Conservation (phyloP, 805 yeast species). For the Metschnikowia anglica region DNA sequence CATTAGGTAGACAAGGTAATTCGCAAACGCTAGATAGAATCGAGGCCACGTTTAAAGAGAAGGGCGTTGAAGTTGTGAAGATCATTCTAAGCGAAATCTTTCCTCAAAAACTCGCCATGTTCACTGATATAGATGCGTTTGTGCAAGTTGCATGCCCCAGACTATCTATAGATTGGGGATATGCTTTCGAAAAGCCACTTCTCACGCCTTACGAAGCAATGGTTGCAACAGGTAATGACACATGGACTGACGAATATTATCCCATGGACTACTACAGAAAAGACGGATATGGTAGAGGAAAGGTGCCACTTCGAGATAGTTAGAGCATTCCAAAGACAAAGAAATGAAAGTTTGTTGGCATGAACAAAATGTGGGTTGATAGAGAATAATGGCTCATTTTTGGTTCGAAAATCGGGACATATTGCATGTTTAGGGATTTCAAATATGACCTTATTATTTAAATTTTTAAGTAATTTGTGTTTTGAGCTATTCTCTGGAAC, state of each 20-base stretch:
- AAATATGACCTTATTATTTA: too few species aligned
- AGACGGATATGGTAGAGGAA: constrained; percentile 91
- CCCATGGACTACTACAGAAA: constrained; percentile 95
- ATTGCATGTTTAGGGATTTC: too few species aligned
- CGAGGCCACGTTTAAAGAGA: constrained; percentile 49
- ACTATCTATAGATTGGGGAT: constrained; percentile 97
- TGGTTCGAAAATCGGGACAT: too few species aligned
- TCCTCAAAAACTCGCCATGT: constrained; percentile 88
- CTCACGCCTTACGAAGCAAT: constrained; percentile 95
- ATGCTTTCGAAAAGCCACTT: constrained; percentile 89
- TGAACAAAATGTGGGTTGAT: neutral
- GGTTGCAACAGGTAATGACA: constrained; percentile 78
- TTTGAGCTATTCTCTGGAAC: too few species aligned
- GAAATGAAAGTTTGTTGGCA: neutral
- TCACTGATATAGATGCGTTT: constrained; percentile 91
- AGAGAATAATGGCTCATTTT: neutral
- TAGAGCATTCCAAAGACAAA: neutral
- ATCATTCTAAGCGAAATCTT: constrained; percentile 89
- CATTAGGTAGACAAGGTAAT: constrained; percentile 94
- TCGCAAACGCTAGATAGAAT: constrained; percentile 69
- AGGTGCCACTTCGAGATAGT: constrained; percentile 45
- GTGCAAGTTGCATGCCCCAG: constrained; percentile 98
- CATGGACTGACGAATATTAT: constrained; percentile 63
- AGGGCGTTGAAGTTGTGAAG: constrained; percentile 70
- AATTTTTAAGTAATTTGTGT: too few species aligned